Percentiles rank a stretch among this genome's conserved stretches.
phyloP scores from a whole-genome alignment of 257 asterid species.

The Solanum okadae region DNA sequence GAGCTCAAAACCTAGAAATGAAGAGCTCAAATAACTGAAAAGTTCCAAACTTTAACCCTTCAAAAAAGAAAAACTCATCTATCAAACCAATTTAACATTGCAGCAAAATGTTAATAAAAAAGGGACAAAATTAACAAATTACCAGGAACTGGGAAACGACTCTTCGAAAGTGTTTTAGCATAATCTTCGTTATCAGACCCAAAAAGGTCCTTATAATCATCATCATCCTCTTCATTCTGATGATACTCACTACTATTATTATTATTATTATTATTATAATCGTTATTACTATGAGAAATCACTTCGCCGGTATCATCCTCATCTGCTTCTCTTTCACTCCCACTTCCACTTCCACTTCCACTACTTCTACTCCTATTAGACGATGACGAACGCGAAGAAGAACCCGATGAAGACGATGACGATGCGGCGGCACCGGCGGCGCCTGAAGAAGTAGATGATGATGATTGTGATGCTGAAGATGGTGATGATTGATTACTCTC shows the following conservation, averaged over 20 bases:
- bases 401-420: slow-evolving; percentile 26
- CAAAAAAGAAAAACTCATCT: not conserved
- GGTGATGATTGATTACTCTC: slow-evolving; percentile 12
- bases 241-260: not conserved
- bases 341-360: slow-evolving; percentile 24
- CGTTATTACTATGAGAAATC: not conserved
- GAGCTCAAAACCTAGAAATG: not conserved
- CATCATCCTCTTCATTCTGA: not conserved
- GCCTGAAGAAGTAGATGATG: slow-evolving; percentile 37
- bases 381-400: slow-evolving; percentile 43
- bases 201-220: slow-evolving; percentile 58
- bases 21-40: not conserved
- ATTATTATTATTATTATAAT: not conserved
- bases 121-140: not conserved
- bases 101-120: not conserved
- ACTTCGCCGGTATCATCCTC: slow-evolving; percentile 46
- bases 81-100: not conserved
- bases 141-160: slow-evolving; percentile 80
- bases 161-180: slow-evolving; percentile 50
- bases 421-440: slow-evolving; percentile 25
- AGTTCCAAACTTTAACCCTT: not conserved
- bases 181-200: slow-evolving; percentile 90
- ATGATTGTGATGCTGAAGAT: slow-evolving; percentile 16
- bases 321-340: slow-evolving; percentile 11
- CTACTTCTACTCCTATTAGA: slow-evolving; percentile 51